A percentile compares a stretch with the other conserved stretches of the same genome.
Evolutionary conservation across 352 stramenopile species (phyloP).

Genomic region (Globisporangium parvum): DNA sequence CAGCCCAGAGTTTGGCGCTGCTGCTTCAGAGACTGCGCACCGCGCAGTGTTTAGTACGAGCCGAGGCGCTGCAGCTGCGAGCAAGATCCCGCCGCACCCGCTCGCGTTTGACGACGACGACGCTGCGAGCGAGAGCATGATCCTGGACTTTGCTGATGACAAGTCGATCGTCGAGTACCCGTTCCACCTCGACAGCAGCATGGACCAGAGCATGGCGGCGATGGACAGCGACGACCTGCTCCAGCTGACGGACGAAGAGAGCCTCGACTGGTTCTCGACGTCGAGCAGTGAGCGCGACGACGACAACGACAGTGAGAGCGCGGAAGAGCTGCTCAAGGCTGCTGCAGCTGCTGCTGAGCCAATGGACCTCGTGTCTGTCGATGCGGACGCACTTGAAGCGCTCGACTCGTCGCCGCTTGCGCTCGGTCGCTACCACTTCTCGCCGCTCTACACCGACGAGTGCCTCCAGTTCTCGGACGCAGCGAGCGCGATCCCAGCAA

Average conservation of each 20-base stretch:
- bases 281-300: constrained; percentile 14
- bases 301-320: background rate
- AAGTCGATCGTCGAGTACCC: constrained; percentile 58
- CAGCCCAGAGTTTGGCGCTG: constrained; percentile 16
- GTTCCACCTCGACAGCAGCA: constrained; percentile 24
- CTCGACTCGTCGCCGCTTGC: constrained; percentile 11
- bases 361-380: background rate
- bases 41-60: constrained; percentile 32
- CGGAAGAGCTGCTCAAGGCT: constrained; percentile 19
- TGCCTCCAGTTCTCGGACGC: constrained; percentile 17
- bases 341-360: background rate
- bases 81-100: constrained; percentile 25
- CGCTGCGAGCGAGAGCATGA: constrained; percentile 36
- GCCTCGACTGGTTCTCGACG: constrained; percentile 75
- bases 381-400: background rate
- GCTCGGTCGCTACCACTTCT: constrained; percentile 21
- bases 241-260: constrained; percentile 74
- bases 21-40: constrained; percentile 25
- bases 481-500: constrained; percentile 1
- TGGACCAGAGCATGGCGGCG: constrained; percentile 56
- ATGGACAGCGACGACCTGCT: constrained; percentile 80
- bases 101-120: constrained; percentile 51
- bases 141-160: constrained; percentile 77
- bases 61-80: constrained; percentile 9
- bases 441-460: constrained; percentile 22